A percentile compares a stretch with the other conserved stretches of the same genome.
Evolutionary conservation across 768 basidiomycete genomes (phyloP).

Genomic region (Rhodotorula taiwanensis): DNA sequence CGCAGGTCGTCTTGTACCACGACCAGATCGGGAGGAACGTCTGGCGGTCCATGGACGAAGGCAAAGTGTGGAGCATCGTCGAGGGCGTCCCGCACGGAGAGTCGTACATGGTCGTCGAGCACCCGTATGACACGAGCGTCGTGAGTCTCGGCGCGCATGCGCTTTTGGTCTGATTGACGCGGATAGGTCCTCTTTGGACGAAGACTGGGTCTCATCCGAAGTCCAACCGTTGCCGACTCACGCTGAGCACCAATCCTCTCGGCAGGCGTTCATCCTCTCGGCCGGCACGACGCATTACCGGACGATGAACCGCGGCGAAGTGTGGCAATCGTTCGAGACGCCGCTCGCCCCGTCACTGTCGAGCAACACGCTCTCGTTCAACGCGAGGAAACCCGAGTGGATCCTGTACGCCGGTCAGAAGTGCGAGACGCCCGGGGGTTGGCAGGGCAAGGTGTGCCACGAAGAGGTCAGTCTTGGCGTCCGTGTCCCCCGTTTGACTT

Average conservation of each 20-base stretch:
- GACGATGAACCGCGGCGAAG: conserved; percentile 76
- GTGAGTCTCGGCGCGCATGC: too few relatives aligned
- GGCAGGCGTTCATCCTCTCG: conserved; percentile 79
- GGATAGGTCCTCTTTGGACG: too few relatives aligned
- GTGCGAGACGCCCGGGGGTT: conserved; percentile 52
- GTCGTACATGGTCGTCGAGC: conserved; percentile 68
- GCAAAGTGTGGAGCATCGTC: conserved; percentile 58
- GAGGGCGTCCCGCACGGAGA: conserved; percentile 54
- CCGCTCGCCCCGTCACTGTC: conserved; percentile 57
- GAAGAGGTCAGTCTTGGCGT: conserved; percentile 71
- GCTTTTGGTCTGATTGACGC: too few relatives aligned
- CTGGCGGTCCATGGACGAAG: conserved; percentile 78
- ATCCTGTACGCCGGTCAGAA: conserved; percentile 70
- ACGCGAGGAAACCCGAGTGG: conserved; percentile 64
- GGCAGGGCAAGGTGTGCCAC: conserved; percentile 57
- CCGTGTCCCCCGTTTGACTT: too few relatives aligned
- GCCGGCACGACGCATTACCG: conserved; percentile 70
- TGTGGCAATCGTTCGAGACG: conserved; percentile 75
- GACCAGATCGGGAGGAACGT: conserved; percentile 64
- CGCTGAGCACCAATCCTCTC: not conserved
- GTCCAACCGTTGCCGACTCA: too few relatives aligned
- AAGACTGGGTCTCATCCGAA: too few relatives aligned
- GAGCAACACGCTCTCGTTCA: conserved; percentile 70
- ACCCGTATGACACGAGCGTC: conserved; percentile 73
- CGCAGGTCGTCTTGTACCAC: conserved; percentile 68